Base-by-base conservation (phyloP, 495 filamentous ascomycete genomes). In the Tricharina praecox region DNA sequence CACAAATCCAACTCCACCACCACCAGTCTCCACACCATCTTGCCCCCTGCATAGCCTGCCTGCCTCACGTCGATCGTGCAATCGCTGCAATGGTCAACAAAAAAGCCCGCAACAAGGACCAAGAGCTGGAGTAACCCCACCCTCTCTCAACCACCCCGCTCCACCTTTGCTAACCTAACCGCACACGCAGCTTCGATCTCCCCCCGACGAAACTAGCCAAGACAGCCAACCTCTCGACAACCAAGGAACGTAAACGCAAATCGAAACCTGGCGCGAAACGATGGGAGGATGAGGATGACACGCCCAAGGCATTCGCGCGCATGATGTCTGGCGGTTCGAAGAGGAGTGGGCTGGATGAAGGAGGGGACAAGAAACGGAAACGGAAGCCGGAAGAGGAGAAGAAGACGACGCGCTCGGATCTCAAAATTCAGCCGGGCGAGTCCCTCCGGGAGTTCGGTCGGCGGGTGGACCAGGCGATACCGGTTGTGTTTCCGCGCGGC, bases 401-500 rank as follows among this genome's bases (percentile, higher is more conserved):
- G 21, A 58, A 61, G 56, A 35, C 32, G 20, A 3, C 26, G 33
- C 4, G 28, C 26, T 8, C 46, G 8, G 25, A 48, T 9, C 57
- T 56, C 9, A 50, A 51, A 3, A 94, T 97, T 42, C 67, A 74
- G 9, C 85, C 86, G 0, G 81, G 82, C 16, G 90, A 97, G 63
- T 70, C 72, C 21, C 67, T 97, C 49, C 76, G 75, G 1, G 82
- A 90, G 47, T 97, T 93, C 61, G 66, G 75, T 2, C 78, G 82
- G 32, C 77, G 90, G 4, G 90, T 97, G 5, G 79, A 96, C 56
- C 80, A 82, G 23, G 79, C 82, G 1, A 65, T 97, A 19, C 90
- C 90, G 0, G 61, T 97, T 8, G 64, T 82, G 51, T 73, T 78
- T 16, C 72, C 64, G 53, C 71, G 73, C 43, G 66, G 66, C 3